Conservation (phyloP, 2,329 filamentous ascomycete genomes). For the Trichoderma koningii region DNA sequence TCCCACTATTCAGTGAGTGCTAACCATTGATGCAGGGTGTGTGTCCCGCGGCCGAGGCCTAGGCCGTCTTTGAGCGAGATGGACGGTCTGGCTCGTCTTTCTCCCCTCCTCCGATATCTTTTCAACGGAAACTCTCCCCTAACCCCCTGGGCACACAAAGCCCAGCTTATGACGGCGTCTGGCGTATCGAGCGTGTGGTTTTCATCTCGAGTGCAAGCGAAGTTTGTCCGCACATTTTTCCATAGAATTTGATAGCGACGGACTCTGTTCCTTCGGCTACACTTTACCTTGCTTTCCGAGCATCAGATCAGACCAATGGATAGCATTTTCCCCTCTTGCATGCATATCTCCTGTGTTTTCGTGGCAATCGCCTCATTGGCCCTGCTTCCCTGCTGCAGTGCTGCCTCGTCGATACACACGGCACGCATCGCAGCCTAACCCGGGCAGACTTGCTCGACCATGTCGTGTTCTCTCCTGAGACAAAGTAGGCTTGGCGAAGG, state of each 20-base stretch:
- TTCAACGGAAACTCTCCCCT: conserved; percentile 9
- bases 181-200: conserved; percentile 13
- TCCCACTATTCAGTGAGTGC: neutral
- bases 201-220: conserved; percentile 4
- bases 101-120: neutral
- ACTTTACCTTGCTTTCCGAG: conserved; percentile 5
- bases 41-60: conserved; percentile 39
- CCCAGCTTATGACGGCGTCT: conserved; percentile 21
- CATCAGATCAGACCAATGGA: neutral
- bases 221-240: neutral
- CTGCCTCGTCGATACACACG: neutral
- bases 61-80: conserved; percentile 23
- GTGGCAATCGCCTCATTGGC: neutral
- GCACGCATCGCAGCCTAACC: neutral
- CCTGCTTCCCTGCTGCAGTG: neutral
- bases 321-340: neutral
- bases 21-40: conserved; percentile 38
- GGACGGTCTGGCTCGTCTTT: neutral
- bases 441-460: neutral
- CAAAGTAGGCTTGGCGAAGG: neutral
- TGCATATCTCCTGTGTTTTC: neutral
- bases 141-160: neutral
- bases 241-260: neutral
- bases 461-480: neutral
- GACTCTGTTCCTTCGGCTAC: neutral